phyloP scores from a whole-genome alignment of 306 rosid species.

The Quercus rubra region DNA sequence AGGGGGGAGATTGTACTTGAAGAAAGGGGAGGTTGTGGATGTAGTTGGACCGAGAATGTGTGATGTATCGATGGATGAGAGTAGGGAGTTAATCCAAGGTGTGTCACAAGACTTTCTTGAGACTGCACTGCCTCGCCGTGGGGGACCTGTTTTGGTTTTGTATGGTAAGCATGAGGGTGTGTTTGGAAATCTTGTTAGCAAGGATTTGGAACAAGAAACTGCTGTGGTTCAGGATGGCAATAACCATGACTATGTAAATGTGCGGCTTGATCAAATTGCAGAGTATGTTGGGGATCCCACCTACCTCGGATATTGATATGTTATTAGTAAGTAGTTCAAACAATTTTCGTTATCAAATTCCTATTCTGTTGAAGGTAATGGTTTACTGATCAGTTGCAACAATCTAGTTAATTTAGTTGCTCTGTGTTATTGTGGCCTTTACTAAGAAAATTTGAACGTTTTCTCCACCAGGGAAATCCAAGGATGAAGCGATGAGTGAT shows the following conservation, averaged over 20 bases:
- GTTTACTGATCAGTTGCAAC: not conserved
- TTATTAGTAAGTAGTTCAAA: not conserved
- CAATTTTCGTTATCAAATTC: no score
- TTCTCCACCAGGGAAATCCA: slow-evolving; percentile 67
- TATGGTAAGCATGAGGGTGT: slow-evolving; percentile 74
- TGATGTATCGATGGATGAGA: slow-evolving; percentile 78
- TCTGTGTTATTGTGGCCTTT: not conserved
- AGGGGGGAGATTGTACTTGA: slow-evolving; percentile 67
- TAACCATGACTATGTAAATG: slow-evolving; percentile 57
- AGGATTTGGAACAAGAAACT: slow-evolving; percentile 61
- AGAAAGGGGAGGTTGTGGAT: slow-evolving; percentile 78
- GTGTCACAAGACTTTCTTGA: slow-evolving; percentile 72
- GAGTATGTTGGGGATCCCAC: slow-evolving; percentile 85
- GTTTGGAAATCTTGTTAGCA: slow-evolving; percentile 73
- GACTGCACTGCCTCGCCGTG: slow-evolving; percentile 71
- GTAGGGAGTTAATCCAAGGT: slow-evolving; percentile 74
- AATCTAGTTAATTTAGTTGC: not conserved
- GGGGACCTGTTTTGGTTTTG: slow-evolving; percentile 77
- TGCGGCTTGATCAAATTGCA: slow-evolving; percentile 73
- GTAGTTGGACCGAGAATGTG: slow-evolving; percentile 73
- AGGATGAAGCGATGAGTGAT: slow-evolving; percentile 84
- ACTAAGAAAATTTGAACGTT: not conserved
- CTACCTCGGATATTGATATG: slow-evolving; percentile 62
- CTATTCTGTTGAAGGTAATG: slow-evolving; percentile 66
- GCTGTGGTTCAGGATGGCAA: slow-evolving; percentile 75